These are phyloP conservation scores for Bothriochloa decipiens DNA, from an alignment of 176 grass and related monocot genomes.

Conservation along the genomic window DNA sequence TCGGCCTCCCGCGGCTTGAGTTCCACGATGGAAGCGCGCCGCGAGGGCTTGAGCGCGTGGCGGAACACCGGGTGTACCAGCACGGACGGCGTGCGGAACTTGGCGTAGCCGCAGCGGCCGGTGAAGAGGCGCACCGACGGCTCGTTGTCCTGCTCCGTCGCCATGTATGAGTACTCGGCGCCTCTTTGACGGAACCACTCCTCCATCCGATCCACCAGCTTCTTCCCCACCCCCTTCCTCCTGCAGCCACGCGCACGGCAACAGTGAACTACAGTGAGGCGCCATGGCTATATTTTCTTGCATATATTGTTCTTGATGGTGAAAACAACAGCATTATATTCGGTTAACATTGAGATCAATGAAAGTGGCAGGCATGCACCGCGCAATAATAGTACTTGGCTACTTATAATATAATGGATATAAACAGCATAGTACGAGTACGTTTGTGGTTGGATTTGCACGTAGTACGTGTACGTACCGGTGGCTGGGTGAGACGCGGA, in stretches of 20 bases:
- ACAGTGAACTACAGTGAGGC: too few species aligned
- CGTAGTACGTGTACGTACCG: constrained; percentile 40
- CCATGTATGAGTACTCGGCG: constrained; percentile 90
- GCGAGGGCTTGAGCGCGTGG: constrained; percentile 49
- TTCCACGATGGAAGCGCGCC: constrained; percentile 20
- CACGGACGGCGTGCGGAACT: constrained; percentile 72
- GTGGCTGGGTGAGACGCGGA: constrained; percentile 75
- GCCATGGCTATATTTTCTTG: too few species aligned
- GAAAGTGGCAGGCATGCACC: too few species aligned
- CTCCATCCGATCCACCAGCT: constrained; percentile 72
- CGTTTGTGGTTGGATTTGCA: too few species aligned
- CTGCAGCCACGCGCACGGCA: too few species aligned
- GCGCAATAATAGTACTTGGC: too few species aligned
- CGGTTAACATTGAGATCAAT: too few species aligned
- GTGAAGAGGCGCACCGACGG: constrained; percentile 85
- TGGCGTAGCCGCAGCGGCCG: constrained; percentile 73
- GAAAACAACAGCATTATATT: constrained; percentile 1
- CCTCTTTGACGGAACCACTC: constrained; percentile 67
- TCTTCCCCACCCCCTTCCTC: constrained; percentile 64
- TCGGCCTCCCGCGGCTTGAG: constrained; percentile 48
- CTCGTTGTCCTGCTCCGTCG: constrained; percentile 74
- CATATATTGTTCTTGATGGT: too few species aligned
- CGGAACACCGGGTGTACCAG: constrained; percentile 83
- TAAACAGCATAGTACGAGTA: too few species aligned
- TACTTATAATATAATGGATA: too few species aligned